phyloP scores from a whole-genome alignment of 495 filamentous ascomycete species.

The Hypoxylon lienhwacheense region DNA sequence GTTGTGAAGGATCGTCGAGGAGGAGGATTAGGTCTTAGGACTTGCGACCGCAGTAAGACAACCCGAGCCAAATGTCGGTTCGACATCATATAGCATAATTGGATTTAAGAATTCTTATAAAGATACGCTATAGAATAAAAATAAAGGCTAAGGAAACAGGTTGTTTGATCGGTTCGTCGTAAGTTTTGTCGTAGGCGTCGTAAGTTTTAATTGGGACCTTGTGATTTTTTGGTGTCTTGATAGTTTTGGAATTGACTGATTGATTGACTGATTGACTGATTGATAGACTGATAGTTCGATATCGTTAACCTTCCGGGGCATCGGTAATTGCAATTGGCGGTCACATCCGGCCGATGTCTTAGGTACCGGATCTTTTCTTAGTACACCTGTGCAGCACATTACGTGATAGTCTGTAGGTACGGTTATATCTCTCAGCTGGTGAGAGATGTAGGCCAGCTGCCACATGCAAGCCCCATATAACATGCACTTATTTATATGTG shows the following conservation, averaged over 20 bases:
- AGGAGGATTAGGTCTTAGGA: conserved; percentile 16
- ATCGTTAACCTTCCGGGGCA: neutral
- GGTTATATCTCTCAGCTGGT: too few species aligned
- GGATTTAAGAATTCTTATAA: conserved; percentile 14
- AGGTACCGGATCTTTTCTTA: too few species aligned
- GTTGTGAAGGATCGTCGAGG: conserved; percentile 32
- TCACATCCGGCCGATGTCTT: neutral
- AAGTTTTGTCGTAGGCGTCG: conserved; percentile 24
- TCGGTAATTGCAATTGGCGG: neutral
- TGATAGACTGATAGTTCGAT: conserved; percentile 11
- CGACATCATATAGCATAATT: conserved; percentile 28
- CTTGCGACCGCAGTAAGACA: conserved; percentile 26
- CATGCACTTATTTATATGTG: too few species aligned
- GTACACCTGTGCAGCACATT: too few species aligned
- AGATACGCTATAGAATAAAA: conserved; percentile 7
- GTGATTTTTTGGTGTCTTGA: conserved; percentile 4
- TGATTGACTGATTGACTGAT: too few species aligned
- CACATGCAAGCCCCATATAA: too few species aligned
- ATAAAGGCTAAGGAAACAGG: neutral
- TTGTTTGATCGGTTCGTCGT: conserved; percentile 9
- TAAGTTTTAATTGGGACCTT: conserved; percentile 37
- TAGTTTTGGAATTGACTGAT: too few species aligned
- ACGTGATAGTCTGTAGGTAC: too few species aligned
- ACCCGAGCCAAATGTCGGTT: conserved; percentile 29
- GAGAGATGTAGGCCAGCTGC: too few species aligned